Conservation (phyloP, 2,329 filamentous ascomycete genomes). For the Alternaria postmessia region DNA sequence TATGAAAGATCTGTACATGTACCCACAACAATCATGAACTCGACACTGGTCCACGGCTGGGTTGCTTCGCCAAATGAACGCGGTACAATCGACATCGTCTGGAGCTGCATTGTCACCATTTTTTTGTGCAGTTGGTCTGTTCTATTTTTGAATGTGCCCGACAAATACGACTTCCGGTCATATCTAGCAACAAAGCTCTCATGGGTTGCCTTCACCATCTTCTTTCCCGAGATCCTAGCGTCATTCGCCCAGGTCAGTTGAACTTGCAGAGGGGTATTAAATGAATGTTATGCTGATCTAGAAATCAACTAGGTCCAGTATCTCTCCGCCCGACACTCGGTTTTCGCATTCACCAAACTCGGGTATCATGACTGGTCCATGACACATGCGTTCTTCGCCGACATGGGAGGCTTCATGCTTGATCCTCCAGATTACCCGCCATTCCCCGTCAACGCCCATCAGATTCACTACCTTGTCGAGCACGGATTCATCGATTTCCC, state of each 20-base stretch:
- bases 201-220: not conserved
- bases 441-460: not conserved
- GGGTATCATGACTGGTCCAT: not conserved
- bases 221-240: not conserved
- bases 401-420: not conserved
- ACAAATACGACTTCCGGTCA: not conserved
- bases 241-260: not conserved
- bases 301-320: too few species aligned
- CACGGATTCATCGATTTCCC: not conserved
- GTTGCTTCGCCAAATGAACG: not conserved
- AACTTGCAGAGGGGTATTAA: too few species aligned
- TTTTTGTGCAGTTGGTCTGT: not conserved
- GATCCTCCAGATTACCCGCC: not conserved
- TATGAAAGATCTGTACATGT: not conserved
- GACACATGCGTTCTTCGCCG: not conserved
- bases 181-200: not conserved
- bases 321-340: not conserved
- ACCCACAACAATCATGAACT: not conserved
- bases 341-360: fast-evolving
- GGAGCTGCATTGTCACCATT: not conserved
- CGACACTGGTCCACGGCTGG: not conserved
- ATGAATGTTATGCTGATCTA: too few species aligned
- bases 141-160: not conserved
- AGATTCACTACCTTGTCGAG: not conserved
- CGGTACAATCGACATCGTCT: not conserved